Evolutionary conservation across 345 rosid species (phyloP), one percentile per base, ranked within the genome.

Genomic region (Hibiscus mutabilis): DNA sequence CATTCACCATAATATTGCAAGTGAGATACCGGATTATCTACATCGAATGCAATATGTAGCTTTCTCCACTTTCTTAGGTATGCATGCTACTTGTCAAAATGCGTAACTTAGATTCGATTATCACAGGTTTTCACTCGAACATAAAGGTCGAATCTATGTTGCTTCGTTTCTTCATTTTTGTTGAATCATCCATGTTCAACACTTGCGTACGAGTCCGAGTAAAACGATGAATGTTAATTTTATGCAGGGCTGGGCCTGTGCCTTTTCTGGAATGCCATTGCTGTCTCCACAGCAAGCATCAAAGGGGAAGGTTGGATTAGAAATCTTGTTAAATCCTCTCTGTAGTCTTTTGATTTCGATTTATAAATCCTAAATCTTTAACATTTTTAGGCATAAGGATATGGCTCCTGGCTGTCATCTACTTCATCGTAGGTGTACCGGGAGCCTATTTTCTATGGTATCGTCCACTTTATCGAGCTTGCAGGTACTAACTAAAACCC

Each of bases 401-500:
- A 74, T 91, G 97, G 98, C 85, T 96, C 80, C 92, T 95, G 58
- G 86, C 97, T 5, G 0, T 87, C 51, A 91, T 92, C 79, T 92
- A 89, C 86, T 89, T 89, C 86, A 80, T 89, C 58, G 2, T 87
- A 0, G 94, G 96, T 79, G 98, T 88, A 69, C 99, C 99, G 1
- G 96, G 96, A 76, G 96, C 85, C 75, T 96, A 96, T 78, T 80
- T 91, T 19, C 69, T 83, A 75, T 96, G 99, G 98, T 96, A 91
- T 80, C 96, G 96, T 18, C 98, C 98, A 65, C 95, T 96, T 51
- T 96, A 92, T 80, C 91, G 94, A 46, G 98, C 96, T 67, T 96
- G 84, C 79, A 88, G 97, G 97, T 92, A 72, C 9, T 62, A 33
- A 58, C 14, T 13, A 4, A 68, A 59, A 44, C 19, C 16, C 0